These are phyloP conservation scores for Marchantia paleacea DNA, from an alignment of 225 moss, liverwort and hornwort species.

Conservation along the genomic window DNA sequence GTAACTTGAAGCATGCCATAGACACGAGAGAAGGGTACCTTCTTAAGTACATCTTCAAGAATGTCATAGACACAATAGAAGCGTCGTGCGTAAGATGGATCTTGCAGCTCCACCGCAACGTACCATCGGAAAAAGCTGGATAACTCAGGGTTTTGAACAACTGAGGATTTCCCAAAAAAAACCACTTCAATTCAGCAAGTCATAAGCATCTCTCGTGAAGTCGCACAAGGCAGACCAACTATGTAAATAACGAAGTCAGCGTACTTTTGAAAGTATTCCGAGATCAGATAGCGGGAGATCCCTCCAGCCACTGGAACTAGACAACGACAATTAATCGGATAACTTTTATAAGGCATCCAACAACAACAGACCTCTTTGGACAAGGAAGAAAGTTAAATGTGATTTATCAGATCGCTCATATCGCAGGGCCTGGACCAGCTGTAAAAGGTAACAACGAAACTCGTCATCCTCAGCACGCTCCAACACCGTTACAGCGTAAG, in stretches of 20 bases:
- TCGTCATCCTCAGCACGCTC: constrained; percentile 93
- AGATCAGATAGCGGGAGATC: no score
- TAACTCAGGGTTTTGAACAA: constrained; percentile 73
- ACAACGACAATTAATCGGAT: neutral
- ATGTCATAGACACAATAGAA: constrained; percentile 84
- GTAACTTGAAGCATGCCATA: neutral
- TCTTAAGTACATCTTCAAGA: constrained; percentile 70
- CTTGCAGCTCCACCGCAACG: constrained; percentile 84
- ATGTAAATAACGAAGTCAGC: no score
- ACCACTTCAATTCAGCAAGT: neutral
- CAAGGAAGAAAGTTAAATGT: constrained; percentile 75
- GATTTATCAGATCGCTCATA: constrained; percentile 95
- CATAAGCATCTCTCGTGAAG: neutral
- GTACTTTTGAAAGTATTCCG: no score
- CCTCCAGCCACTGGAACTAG: neutral
- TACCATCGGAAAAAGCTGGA: constrained; percentile 90
- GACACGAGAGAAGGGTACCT: constrained; percentile 40
- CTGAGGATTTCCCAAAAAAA: constrained; percentile 32
- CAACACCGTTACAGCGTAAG: constrained; percentile 86
- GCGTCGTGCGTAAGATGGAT: constrained; percentile 72
- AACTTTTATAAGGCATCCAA: no score
- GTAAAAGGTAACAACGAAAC: constrained; percentile 83
- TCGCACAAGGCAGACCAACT: neutral
- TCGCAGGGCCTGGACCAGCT: constrained; percentile 85
- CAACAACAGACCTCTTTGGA: constrained; percentile 61